Conservation (phyloP, 371 early-diverging fungal species). For the Gilbertella persicaria region DNA sequence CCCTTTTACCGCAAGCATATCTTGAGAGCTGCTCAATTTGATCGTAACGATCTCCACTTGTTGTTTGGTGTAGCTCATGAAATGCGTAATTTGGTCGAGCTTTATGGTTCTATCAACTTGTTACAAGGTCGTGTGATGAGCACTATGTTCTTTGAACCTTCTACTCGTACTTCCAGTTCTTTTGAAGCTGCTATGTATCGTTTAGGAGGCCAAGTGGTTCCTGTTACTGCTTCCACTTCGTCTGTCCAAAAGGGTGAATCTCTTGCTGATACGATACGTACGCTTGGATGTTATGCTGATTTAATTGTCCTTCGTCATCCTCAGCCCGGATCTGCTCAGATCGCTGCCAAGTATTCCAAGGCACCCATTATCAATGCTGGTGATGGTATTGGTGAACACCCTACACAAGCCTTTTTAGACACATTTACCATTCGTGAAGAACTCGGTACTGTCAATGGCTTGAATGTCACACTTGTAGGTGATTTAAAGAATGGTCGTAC, state of each 20-base stretch:
- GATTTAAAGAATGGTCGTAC: slow-evolving; percentile 98
- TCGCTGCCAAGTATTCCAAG: slow-evolving; percentile 87
- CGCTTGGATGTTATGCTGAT: slow-evolving; percentile 91
- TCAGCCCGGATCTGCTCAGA: slow-evolving; percentile 79
- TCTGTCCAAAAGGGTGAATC: slow-evolving; percentile 96
- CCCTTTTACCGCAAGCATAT: slow-evolving; percentile 94
- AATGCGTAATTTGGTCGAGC: slow-evolving; percentile 92
- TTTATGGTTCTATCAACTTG: slow-evolving; percentile 80
- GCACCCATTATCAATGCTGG: slow-evolving; percentile 97
- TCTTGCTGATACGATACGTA: slow-evolving; percentile 92
- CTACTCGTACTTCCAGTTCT: slow-evolving; percentile 91
- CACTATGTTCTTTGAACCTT: slow-evolving; percentile 96
- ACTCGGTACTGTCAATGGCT: slow-evolving; percentile 94
- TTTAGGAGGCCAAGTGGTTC: slow-evolving; percentile 89
- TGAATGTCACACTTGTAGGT: slow-evolving; percentile 94
- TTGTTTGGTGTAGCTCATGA: slow-evolving; percentile 97
- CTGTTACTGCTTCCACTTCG: slow-evolving; percentile 79
- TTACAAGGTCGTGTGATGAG: slow-evolving; percentile 90
- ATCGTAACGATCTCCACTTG: slow-evolving; percentile 87
- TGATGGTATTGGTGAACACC: slow-evolving; percentile 97
- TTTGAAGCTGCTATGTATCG: slow-evolving; percentile 95
- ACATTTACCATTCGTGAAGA: slow-evolving; percentile 92
- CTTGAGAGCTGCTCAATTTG: slow-evolving; percentile 86
- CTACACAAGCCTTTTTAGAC: slow-evolving; percentile 97
- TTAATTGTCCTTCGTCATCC: slow-evolving; percentile 93